phyloP scores from a whole-genome alignment of 2,329 filamentous ascomycete species.

The Amylocarpus encephaloides region DNA sequence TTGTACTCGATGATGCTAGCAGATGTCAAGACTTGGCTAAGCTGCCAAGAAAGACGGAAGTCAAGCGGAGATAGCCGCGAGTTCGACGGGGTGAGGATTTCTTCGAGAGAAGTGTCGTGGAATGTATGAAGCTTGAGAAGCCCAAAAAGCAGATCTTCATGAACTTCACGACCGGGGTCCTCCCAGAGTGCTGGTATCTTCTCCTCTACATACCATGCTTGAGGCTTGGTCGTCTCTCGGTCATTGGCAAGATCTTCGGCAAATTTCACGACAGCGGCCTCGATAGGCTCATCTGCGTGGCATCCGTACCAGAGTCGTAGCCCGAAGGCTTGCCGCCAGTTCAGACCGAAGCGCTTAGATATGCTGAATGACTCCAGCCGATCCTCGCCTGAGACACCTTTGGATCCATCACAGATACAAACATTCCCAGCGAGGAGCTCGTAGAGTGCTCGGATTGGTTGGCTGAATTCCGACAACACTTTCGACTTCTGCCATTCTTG shows the following conservation, averaged over 20 bases:
- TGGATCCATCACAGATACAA: conserved; percentile 74
- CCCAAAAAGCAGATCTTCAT: conserved; percentile 80
- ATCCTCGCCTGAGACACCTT: conserved; percentile 68
- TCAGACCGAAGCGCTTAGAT: conserved; percentile 73
- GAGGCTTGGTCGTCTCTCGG: conserved; percentile 61
- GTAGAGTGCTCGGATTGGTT: conserved; percentile 79
- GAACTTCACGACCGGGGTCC: conserved; percentile 48
- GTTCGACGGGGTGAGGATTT: conserved; percentile 69
- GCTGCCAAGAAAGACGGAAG: conserved; percentile 75
- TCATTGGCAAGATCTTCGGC: conserved; percentile 65
- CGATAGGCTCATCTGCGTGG: conserved; percentile 59
- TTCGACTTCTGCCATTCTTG: conserved; percentile 78
- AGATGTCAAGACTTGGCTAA: conserved; percentile 59
- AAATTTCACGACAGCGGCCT: conserved; percentile 67
- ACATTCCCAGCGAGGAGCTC: conserved; percentile 84
- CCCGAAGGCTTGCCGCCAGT: conserved; percentile 92
- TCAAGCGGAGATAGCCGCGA: conserved; percentile 69
- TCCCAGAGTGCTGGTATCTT: conserved; percentile 53
- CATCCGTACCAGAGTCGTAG: conserved; percentile 86
- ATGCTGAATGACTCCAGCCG: conserved; percentile 74
- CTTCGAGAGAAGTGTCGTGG: conserved; percentile 56
- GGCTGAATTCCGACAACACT: conserved; percentile 79
- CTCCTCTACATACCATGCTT: conserved; percentile 64
- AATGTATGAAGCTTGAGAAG: conserved; percentile 73
- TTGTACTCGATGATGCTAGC: conserved; percentile 47